Base-by-base conservation (phyloP, 2,329 filamentous ascomycete genomes). In the Fusarium zealandicum region DNA sequence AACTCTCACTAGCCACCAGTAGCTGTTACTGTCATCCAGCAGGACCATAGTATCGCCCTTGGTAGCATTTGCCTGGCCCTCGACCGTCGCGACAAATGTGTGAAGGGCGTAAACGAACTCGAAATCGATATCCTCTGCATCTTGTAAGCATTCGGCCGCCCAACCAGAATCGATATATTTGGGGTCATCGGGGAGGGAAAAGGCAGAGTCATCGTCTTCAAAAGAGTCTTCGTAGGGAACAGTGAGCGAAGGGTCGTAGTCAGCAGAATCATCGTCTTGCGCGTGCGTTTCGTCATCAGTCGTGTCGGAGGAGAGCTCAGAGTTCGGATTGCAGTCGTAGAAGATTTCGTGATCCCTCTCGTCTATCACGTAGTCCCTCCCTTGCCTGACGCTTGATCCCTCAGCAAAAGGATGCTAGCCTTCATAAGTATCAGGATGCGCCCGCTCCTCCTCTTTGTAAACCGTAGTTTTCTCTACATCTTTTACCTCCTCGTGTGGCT, bases 21-120 rank as follows among this genome's bases (percentile, higher is more conserved):
- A 99, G 76, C 93, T 98, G 78, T 99, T 99, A 77, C 92, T 98
- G 69, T 99, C 95, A 70, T 99, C 95, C 17, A 99, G 84, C 61
- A 99, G 81, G 47, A 98, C 93, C 95, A 99, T 99, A 12, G 93
- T 98, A 71, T 99, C 95, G 44, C 95, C 95, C 76, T 99, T 99
- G 28, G 92, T 96, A 54, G 95, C 95, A 79, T 98, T 99, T 59
- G 95, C 95, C 76, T 99, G 95, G 22, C 95, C 95, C 76, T 99
- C 95, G 41, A 99, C 95, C 1, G 95, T 98, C 22, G 95, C 95
- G 62, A 97, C 90, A 70, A 99, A 99, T 3, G 93, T 99, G 73
- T 98, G 95, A 53, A 99, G 81, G 22, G 95, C 95, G 78, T 99
- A 99, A 57, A 99, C 95, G 77, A 98, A 98, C 74, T 98, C 93